These are phyloP conservation scores for Aphanomyces cochlioides DNA, from an alignment of 352 stramenopile genomes.

Conservation along the genomic window DNA sequence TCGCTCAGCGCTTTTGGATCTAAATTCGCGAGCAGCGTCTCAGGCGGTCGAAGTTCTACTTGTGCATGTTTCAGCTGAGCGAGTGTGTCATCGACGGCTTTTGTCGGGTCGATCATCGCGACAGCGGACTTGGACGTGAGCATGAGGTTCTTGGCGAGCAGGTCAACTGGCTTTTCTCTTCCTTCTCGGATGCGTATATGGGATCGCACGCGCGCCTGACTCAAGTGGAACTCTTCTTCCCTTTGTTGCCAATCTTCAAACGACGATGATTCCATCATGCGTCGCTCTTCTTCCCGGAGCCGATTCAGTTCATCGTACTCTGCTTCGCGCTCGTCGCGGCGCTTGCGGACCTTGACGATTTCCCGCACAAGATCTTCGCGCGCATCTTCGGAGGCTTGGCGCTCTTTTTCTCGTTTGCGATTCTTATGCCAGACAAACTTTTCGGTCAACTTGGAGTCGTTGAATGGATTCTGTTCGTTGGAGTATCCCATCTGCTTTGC, in stretches of 20 bases:
- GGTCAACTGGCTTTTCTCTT: conserved; percentile 94
- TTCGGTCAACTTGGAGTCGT: conserved; percentile 95
- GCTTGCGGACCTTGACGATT: conserved; percentile 94
- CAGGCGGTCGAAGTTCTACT: conserved; percentile 31
- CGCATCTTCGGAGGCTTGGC: conserved; percentile 40
- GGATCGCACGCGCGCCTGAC: conserved; percentile 90
- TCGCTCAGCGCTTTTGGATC: conserved; percentile 75
- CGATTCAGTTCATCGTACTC: conserved; percentile 96
- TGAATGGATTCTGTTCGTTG: conserved; percentile 98
- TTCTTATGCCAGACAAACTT: conserved; percentile 98
- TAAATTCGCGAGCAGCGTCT: conserved; percentile 72
- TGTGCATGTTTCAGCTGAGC: conserved; percentile 2
- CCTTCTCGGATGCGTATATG: conserved; percentile 84
- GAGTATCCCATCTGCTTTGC: conserved; percentile 92
- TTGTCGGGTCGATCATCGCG: conserved; percentile 31
- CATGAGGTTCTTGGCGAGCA: conserved; percentile 98
- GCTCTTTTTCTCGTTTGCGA: conserved; percentile 49
- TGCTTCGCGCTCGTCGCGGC: conserved; percentile 80
- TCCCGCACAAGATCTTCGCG: conserved; percentile 89
- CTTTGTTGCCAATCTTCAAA: conserved; percentile 98
- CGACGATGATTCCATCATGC: conserved; percentile 93
- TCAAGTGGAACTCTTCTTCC: conserved; percentile 96
- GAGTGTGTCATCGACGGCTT: conserved; percentile 13
- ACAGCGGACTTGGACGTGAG: conserved; percentile 49
- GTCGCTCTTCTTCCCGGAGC: conserved; percentile 91